Evolutionary conservation across 495 filamentous ascomycete genomes (phyloP).

Genomic region (Annulohypoxylon bovei): DNA sequence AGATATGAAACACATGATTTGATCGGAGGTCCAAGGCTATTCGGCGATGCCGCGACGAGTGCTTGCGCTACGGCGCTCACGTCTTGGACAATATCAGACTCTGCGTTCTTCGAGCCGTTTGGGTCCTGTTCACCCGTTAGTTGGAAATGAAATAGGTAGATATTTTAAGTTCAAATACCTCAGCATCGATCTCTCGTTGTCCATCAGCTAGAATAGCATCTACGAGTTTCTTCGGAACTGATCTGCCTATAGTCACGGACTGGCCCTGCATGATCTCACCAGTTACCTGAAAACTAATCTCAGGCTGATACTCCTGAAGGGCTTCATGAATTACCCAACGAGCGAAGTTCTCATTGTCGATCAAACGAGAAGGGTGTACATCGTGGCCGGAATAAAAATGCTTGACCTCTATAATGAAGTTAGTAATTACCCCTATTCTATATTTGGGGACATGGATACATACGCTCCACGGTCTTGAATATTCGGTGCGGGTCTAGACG

Average conservation of each 20-base stretch:
- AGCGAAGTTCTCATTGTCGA: slow-evolving; percentile 24
- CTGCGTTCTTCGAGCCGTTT: slow-evolving; percentile 3
- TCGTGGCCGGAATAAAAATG: slow-evolving; percentile 29
- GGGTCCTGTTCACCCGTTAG: slow-evolving; percentile 11
- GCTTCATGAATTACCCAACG: slow-evolving; percentile 27
- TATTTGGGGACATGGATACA: not conserved
- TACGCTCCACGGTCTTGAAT: not conserved
- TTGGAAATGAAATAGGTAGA: not conserved
- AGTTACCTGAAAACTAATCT: slow-evolving; percentile 22
- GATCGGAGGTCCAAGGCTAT: slow-evolving; percentile 41
- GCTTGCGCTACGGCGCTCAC: slow-evolving; percentile 17
- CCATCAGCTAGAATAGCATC: slow-evolving; percentile 25
- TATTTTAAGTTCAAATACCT: slow-evolving; percentile 14
- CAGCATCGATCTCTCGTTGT: slow-evolving; percentile 36
- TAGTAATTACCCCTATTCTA: not conserved
- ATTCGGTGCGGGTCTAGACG: slow-evolving; percentile 5
- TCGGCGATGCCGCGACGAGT: slow-evolving; percentile 28
- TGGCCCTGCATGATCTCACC: slow-evolving; percentile 32
- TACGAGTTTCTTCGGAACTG: slow-evolving; percentile 9
- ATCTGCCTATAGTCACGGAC: slow-evolving; percentile 10
- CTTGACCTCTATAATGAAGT: slow-evolving; percentile 8
- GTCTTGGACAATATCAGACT: slow-evolving; percentile 18
- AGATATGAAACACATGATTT: slow-evolving; percentile 35
- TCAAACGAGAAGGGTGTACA: not conserved
- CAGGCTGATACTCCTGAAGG: slow-evolving; percentile 13